Conservation (phyloP, 2,329 filamentous ascomycete genomes). For the Aulographum hederae region DNA sequence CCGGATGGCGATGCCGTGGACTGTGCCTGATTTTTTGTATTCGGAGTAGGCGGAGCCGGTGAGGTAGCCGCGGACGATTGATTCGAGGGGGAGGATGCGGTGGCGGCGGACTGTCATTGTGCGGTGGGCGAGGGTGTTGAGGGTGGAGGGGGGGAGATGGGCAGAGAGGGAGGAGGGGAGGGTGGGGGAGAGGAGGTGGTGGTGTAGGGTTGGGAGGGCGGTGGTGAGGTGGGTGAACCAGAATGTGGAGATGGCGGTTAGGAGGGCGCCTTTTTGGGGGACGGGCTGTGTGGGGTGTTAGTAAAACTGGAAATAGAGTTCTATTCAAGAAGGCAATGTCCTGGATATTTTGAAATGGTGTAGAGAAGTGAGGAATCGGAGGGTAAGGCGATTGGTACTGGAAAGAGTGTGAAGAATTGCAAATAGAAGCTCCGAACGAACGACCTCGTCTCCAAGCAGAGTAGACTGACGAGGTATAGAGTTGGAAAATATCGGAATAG, state of each 20-base stretch:
- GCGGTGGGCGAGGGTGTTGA: conserved; percentile 38
- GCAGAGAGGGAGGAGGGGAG: conserved; percentile 33
- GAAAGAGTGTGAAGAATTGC: no score
- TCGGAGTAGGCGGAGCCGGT: conserved; percentile 73
- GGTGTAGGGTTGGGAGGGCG: conserved; percentile 38
- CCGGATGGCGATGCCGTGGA: conserved; percentile 58
- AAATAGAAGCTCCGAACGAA: no score
- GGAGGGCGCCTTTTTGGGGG: conserved; percentile 46
- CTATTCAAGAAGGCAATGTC: no score
- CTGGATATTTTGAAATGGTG: no score
- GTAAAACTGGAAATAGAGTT: no score
- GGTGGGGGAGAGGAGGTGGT: conserved; percentile 42
- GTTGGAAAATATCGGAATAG: no score
- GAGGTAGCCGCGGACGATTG: conserved; percentile 79
- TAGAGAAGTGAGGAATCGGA: no score
- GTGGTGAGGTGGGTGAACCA: conserved; percentile 47
- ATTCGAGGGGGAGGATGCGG: conserved; percentile 61
- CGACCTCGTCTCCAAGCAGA: no score
- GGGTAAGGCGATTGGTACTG: no score
- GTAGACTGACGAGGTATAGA: no score
- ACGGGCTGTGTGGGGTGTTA: no score
- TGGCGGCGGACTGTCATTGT: conserved; percentile 63
- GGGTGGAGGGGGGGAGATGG: conserved; percentile 6
- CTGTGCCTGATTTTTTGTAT: conserved; percentile 54
- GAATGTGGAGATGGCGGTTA: conserved; percentile 47